These are phyloP conservation scores for Tremella yokohamensis DNA, from an alignment of 768 basidiomycete species.

Conservation along the genomic window DNA sequence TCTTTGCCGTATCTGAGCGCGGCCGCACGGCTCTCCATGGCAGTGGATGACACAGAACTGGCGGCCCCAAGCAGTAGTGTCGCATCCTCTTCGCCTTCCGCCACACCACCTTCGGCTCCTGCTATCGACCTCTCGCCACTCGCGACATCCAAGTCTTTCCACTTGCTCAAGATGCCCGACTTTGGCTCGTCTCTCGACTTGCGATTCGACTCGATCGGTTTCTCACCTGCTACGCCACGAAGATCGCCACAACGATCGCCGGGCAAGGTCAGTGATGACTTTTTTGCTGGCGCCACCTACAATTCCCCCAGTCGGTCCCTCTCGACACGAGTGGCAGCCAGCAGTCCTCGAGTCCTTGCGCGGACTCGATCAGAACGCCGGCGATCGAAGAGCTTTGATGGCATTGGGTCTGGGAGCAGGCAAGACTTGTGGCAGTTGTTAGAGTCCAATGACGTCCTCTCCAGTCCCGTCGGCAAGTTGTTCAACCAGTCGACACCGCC, in stretches of 20 bases:
- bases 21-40: constrained; percentile 3
- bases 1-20: constrained; percentile 30
- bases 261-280: neutral
- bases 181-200: constrained; percentile 32
- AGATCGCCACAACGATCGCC: constrained; percentile 20
- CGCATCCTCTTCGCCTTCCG: constrained; percentile 9
- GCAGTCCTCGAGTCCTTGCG: neutral
- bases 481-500: constrained; percentile 15
- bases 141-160: constrained; percentile 39
- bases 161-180: constrained; percentile 46
- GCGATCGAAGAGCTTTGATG: constrained; percentile 39
- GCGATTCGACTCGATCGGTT: constrained; percentile 31
- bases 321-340: neutral
- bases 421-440: constrained; percentile 34
- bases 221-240: constrained; percentile 33
- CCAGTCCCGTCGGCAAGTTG: constrained; percentile 16
- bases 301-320: constrained; percentile 1
- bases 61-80: neutral
- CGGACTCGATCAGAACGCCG: constrained; percentile 23
- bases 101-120: constrained; percentile 2
- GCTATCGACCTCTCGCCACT: constrained; percentile 16
- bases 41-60: neutral
- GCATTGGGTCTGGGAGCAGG: constrained; percentile 14
- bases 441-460: constrained; percentile 14
- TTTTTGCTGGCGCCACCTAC: neutral